Percentiles rank a stretch among this genome's conserved stretches.
phyloP scores from a whole-genome alignment of 495 filamentous ascomycete species.

The Xylaria intraflava region DNA sequence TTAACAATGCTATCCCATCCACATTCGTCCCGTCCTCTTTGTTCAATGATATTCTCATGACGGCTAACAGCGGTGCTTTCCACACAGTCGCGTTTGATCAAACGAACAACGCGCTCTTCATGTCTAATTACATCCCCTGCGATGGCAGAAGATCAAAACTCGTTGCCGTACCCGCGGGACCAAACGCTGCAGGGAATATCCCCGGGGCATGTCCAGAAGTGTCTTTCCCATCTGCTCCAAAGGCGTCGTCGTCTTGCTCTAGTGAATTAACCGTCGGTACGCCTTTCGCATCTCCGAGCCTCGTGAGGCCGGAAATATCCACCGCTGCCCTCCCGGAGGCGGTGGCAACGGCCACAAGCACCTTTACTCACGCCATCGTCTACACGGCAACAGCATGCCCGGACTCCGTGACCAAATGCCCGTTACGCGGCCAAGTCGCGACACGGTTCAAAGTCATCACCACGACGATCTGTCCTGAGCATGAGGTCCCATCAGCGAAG shows the following conservation, averaged over 20 bases:
- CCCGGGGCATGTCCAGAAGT: conserved; percentile 16
- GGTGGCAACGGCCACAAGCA: conserved; percentile 11
- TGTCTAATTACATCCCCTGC: conserved; percentile 24
- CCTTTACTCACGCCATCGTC: conserved; percentile 12
- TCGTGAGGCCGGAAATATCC: too few species aligned
- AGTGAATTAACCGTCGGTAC: background rate
- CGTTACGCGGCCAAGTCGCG: background rate
- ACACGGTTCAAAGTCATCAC: conserved; percentile 12
- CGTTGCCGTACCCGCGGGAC: conserved; percentile 20
- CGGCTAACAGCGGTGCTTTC: background rate
- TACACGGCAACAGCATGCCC: conserved; percentile 9
- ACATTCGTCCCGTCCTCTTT: too few species aligned
- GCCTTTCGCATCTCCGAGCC: background rate
- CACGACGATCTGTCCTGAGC: conserved; percentile 16
- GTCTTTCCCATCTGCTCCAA: background rate
- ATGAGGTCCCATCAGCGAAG: background rate
- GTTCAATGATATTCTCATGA: background rate
- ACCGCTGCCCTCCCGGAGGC: too few species aligned
- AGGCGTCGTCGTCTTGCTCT: background rate
- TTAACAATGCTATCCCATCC: too few species aligned
- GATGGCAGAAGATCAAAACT: conserved; percentile 14
- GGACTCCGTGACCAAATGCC: background rate
- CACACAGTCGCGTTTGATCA: conserved; percentile 26
- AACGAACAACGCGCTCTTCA: conserved; percentile 23
- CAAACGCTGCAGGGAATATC: conserved; percentile 21